phyloP scores from a whole-genome alignment of 768 basidiomycete species.

The Strobilomyces echinocephalus region DNA sequence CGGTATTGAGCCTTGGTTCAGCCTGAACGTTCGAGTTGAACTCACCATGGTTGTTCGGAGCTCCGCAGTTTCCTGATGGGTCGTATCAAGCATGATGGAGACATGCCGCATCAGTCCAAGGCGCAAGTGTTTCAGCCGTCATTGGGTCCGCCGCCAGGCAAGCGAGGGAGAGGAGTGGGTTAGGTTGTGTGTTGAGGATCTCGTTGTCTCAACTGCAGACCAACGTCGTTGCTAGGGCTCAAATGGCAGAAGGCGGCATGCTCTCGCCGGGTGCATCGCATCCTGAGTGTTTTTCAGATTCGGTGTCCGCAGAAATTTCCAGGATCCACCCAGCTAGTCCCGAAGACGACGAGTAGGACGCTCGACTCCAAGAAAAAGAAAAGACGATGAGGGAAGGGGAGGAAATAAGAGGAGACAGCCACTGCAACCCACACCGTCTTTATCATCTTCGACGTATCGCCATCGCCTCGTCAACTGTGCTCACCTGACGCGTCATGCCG shows the following conservation, averaged over 20 bases:
- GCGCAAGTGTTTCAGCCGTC: not conserved
- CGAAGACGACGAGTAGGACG: not conserved
- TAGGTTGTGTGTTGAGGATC: not conserved
- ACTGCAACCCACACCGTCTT: not conserved
- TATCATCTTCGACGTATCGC: conserved; percentile 15
- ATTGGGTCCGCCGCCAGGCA: not conserved
- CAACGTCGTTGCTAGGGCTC: not conserved
- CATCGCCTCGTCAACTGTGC: conserved; percentile 10
- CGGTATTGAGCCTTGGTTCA: not conserved
- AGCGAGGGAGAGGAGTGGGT: not conserved
- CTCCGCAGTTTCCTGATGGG: not conserved
- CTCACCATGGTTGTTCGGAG: not conserved
- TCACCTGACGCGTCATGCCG: conserved; percentile 16
- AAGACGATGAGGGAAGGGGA: not conserved
- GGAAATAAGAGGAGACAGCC: not conserved
- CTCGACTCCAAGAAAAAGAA: not conserved
- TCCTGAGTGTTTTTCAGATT: not conserved
- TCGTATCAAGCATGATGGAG: not conserved
- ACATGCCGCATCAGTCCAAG: not conserved
- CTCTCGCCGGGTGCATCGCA: not conserved
- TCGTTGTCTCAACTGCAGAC: not conserved
- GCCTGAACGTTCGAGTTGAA: not conserved
- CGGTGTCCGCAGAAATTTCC: not conserved
- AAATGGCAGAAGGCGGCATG: not conserved
- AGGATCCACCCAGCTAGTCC: not conserved